Base-by-base conservation (phyloP, 208 protist species). In the Trypanosoma boissoni region DNA sequence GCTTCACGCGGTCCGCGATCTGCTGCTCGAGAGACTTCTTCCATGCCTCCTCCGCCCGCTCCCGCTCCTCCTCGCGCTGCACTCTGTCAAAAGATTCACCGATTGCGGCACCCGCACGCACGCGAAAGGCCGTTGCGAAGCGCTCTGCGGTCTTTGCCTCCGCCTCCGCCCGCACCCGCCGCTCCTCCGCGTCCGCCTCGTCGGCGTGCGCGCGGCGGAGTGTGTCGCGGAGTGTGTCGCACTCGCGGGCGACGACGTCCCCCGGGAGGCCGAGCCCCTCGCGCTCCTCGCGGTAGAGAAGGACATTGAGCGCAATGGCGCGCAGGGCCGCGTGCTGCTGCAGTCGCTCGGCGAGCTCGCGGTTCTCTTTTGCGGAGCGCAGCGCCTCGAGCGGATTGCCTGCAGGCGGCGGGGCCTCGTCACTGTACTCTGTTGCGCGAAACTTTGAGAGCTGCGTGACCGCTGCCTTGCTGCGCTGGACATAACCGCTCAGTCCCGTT, bases 401-500 rank as follows among this genome's bases (percentile, higher is more conserved):
- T 32, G 58, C 50, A 0, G 69, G 59, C n/a, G 74, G 59, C 27
- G 64, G 50, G 0, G 55, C 50, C 24, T 66, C 68, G 37, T 64
- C 73, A 8, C 56, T 68, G 29, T 74, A 72, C 23, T 50, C 71
- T n/a, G 54, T 58, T 28, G 44, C 42, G 51, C 62, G 61, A 44
- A 66, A 67, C 44, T 60, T 46, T 39, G 56, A 6, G 52, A 56
- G 18, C 46, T 75, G 63, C 14, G 56, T 46, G 0, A 78, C 54
- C 1, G 68, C 63, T 18, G 76, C 78, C 57, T 73, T 73, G 50
- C 88, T 94, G 20, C 88, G 81, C 74, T 94, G 83, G 24, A 94
- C 79, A 57, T 90, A 94, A 5, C 88, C 88, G 48, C 88, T 94
- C 12, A 91, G 72, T 4, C 88, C 88, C 3, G 77, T 90, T 18